Conservation (phyloP, 257 asterid species). For the Solanum chaucha region DNA sequence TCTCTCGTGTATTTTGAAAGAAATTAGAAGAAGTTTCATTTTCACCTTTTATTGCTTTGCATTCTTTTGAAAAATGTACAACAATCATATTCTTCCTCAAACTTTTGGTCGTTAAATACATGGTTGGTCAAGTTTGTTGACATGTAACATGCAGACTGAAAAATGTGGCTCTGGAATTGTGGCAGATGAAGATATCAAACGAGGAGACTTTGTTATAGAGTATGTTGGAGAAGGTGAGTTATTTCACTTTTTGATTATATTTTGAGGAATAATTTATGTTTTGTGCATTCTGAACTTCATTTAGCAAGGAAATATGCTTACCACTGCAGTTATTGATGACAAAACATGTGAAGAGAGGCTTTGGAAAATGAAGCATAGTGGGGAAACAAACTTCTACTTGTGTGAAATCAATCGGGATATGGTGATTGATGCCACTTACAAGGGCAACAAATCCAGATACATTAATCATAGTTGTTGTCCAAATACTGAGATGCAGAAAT, state of each 20-base stretch:
- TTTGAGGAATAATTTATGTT: neutral
- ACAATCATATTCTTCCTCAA: neutral
- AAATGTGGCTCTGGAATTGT: slow-evolving; percentile 94
- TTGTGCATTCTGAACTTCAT: slow-evolving; percentile 1
- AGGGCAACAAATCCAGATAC: slow-evolving; percentile 96
- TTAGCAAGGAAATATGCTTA: neutral
- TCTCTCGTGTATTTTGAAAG: neutral
- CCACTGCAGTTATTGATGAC: slow-evolving; percentile 83
- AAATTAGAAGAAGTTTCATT: neutral
- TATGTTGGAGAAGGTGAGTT: slow-evolving; percentile 94
- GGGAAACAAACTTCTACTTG: slow-evolving; percentile 85
- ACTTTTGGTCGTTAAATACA: neutral
- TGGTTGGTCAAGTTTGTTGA: neutral
- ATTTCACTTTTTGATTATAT: neutral
- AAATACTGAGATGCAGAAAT: slow-evolving; percentile 98
- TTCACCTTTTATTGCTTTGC: neutral
- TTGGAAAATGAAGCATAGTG: slow-evolving; percentile 95
- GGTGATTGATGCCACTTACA: slow-evolving; percentile 98
- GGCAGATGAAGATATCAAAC: slow-evolving; percentile 84
- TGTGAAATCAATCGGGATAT: slow-evolving; percentile 96
- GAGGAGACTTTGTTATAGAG: slow-evolving; percentile 89
- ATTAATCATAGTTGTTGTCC: slow-evolving; percentile 97
- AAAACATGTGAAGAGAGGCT: slow-evolving; percentile 96
- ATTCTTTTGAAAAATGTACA: neutral
- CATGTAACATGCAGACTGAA: slow-evolving; percentile 57